These are phyloP conservation scores for Microsporum canis DNA, from an alignment of 2,329 filamentous ascomycete genomes.

Conservation along the genomic window DNA sequence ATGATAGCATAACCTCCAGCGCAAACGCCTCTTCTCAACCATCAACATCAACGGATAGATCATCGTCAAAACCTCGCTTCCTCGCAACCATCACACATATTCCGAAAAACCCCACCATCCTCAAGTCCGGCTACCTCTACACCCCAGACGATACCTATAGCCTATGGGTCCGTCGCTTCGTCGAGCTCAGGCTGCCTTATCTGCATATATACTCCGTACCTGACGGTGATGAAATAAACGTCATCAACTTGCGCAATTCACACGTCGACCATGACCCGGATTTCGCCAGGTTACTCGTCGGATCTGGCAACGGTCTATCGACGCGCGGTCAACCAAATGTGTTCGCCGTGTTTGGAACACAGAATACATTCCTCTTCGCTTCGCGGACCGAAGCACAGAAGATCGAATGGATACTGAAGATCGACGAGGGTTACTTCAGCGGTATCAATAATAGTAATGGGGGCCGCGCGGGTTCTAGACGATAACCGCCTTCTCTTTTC, in stretches of 20 bases:
- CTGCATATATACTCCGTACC: slow-evolving; percentile 77
- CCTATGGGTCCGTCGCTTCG: slow-evolving; percentile 83
- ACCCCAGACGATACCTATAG: slow-evolving; percentile 66
- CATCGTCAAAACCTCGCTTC: slow-evolving; percentile 46
- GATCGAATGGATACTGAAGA: slow-evolving; percentile 90
- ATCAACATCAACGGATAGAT: slow-evolving; percentile 14
- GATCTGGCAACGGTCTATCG: slow-evolving; percentile 28
- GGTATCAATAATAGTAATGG: background rate
- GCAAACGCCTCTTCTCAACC: slow-evolving; percentile 15
- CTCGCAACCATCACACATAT: slow-evolving; percentile 66
- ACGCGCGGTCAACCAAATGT: slow-evolving; percentile 52
- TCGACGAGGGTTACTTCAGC: slow-evolving; percentile 68
- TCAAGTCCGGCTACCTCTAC: slow-evolving; percentile 81
- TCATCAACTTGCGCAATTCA: slow-evolving; percentile 78
- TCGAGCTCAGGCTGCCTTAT: slow-evolving; percentile 84
- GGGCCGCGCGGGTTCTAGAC: background rate
- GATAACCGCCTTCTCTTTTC: background rate
- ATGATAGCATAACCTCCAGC: slow-evolving; percentile 3
- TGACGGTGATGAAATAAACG: slow-evolving; percentile 79
- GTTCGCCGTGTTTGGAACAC: slow-evolving; percentile 86
- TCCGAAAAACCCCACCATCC: slow-evolving; percentile 65
- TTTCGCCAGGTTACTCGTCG: slow-evolving; percentile 63
- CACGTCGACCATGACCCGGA: slow-evolving; percentile 88
- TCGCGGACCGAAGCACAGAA: slow-evolving; percentile 83
- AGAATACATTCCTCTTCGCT: slow-evolving; percentile 92